phyloP scores from a whole-genome alignment of 1,284 basidiomycete species.

The Boletus sp. region DNA sequence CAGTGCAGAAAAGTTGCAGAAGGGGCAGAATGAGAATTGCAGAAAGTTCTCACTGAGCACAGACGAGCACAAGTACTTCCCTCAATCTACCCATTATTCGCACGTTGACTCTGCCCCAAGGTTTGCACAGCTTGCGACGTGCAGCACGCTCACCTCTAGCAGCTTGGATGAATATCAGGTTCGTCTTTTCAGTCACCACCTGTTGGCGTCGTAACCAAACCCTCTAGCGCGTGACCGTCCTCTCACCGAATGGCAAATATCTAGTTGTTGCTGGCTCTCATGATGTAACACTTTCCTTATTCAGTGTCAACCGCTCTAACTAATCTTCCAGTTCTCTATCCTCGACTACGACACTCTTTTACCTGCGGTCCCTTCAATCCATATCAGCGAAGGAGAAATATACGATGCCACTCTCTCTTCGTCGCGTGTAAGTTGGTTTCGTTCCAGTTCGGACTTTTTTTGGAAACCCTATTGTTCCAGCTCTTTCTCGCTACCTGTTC shows the following conservation, averaged over 20 bases:
- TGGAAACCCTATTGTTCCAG: conserved; percentile 34
- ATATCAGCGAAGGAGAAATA: conserved; percentile 60
- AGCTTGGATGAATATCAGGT: conserved; percentile 82
- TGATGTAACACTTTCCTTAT: conserved; percentile 42
- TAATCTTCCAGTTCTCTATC: conserved; percentile 54
- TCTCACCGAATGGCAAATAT: conserved; percentile 62
- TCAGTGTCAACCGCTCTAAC: conserved; percentile 9
- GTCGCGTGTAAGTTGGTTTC: conserved; percentile 40
- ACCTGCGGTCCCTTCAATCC: conserved; percentile 44
- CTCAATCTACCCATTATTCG: neutral
- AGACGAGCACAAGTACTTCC: conserved; percentile 33
- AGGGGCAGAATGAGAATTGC: conserved; percentile 78
- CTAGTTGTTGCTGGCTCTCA: conserved; percentile 62
- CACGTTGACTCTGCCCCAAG: conserved; percentile 37
- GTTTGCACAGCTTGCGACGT: conserved; percentile 48
- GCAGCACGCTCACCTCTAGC: conserved; percentile 56
- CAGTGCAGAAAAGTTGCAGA: conserved; percentile 53
- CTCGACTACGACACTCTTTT: conserved; percentile 64
- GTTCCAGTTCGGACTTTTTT: neutral
- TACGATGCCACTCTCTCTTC: conserved; percentile 68
- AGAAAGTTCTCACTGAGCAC: conserved; percentile 63
- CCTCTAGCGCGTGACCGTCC: conserved; percentile 70
- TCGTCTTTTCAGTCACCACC: conserved; percentile 15
- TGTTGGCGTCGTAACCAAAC: conserved; percentile 6
- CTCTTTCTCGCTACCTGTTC: conserved; percentile 62